Evolutionary conservation across 2,329 filamentous ascomycete species (phyloP).

Genomic region (Pestalotiopsis sp.): DNA sequence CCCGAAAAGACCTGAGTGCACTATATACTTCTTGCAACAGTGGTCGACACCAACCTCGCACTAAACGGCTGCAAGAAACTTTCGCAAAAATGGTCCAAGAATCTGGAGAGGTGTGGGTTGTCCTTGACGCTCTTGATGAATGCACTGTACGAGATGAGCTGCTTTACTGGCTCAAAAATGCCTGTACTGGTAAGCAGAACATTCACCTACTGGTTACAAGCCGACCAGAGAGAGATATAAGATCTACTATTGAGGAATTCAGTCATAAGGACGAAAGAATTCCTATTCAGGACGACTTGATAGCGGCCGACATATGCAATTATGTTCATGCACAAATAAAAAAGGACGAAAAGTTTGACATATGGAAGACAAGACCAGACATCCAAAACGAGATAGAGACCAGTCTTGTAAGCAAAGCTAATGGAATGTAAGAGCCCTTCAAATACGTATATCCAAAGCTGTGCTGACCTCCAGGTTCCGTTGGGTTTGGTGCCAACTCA

Average conservation of each 20-base stretch:
- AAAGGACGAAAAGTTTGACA: slow-evolving; percentile 20
- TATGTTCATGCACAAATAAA: slow-evolving; percentile 24
- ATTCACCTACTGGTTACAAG: slow-evolving; percentile 24
- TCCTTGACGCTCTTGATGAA: slow-evolving; percentile 33
- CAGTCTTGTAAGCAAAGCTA: slow-evolving; percentile 21
- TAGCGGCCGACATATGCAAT: slow-evolving; percentile 26
- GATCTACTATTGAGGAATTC: slow-evolving; percentile 17
- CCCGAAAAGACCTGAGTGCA: slow-evolving; percentile 22
- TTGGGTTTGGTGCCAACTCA: slow-evolving; percentile 21
- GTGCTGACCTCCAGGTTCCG: slow-evolving; percentile 21
- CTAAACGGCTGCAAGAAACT: slow-evolving; percentile 22
- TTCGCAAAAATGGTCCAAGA: slow-evolving; percentile 23
- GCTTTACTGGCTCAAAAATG: slow-evolving; percentile 15
- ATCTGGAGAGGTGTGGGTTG: slow-evolving; percentile 17
- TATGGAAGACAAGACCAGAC: slow-evolving; percentile 23
- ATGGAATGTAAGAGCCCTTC: neutral
- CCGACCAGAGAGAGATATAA: slow-evolving; percentile 26
- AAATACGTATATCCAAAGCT: neutral
- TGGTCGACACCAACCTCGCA: slow-evolving; percentile 24
- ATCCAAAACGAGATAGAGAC: slow-evolving; percentile 24
- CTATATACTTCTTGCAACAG: slow-evolving; percentile 27
- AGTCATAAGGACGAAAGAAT: slow-evolving; percentile 16
- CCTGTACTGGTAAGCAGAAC: slow-evolving; percentile 3
- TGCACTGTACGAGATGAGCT: slow-evolving; percentile 16
- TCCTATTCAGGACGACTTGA: slow-evolving; percentile 19